phyloP scores from a whole-genome alignment of 179 eudicot genomes.

The Beta corolliflora region DNA sequence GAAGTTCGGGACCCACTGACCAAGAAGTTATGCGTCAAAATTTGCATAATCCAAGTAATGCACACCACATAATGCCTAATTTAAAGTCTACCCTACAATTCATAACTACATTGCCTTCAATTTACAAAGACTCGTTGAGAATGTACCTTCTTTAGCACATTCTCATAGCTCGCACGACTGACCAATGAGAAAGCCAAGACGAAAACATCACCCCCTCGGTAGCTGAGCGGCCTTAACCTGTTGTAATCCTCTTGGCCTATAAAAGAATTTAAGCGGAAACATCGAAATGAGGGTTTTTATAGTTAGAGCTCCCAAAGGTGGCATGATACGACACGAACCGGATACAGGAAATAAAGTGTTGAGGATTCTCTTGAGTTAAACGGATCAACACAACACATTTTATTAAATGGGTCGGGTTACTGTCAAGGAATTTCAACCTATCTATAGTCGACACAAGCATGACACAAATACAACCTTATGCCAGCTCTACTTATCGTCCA shows the following conservation, averaged over 20 bases:
- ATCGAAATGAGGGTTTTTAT: slow-evolving; percentile 1
- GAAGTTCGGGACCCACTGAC: slow-evolving; percentile 99
- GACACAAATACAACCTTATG: too few species aligned
- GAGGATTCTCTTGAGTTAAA: too few species aligned
- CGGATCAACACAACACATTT: too few species aligned
- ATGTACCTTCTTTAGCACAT: slow-evolving; percentile 79
- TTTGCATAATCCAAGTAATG: slow-evolving; percentile 13
- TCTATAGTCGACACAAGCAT: too few species aligned
- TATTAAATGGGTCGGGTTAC: too few species aligned
- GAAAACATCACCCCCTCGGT: slow-evolving; percentile 93
- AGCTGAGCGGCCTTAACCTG: slow-evolving; percentile 89
- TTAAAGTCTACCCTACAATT: background rate
- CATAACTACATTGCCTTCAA: slow-evolving; percentile 12
- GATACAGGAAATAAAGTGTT: too few species aligned
- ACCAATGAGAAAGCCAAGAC: slow-evolving; percentile 94
- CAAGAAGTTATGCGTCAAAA: slow-evolving; percentile 23
- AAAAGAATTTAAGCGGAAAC: slow-evolving; percentile 8
- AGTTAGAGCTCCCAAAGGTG: background rate
- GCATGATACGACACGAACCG: too few species aligned
- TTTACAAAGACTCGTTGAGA: background rate
- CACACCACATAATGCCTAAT: slow-evolving; percentile 4
- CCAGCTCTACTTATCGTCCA: background rate
- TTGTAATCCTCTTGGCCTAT: slow-evolving; percentile 98
- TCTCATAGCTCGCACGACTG: slow-evolving; percentile 98
- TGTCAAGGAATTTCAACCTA: too few species aligned